Evolutionary conservation across 164 flowering plant species (phyloP).

Genomic region (Piper longum): DNA sequence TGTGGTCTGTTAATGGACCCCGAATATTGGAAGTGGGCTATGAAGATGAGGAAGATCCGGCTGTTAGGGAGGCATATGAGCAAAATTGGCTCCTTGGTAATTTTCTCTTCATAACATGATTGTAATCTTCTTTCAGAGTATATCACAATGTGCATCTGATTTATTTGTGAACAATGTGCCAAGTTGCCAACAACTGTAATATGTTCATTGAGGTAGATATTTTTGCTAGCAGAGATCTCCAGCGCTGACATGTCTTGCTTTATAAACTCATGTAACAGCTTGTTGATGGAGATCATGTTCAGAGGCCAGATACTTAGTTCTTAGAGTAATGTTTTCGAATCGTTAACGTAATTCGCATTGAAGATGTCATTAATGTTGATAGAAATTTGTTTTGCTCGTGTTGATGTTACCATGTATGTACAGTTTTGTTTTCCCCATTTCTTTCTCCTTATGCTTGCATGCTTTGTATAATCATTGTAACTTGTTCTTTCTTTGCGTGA

Average conservation of each 20-base stretch:
- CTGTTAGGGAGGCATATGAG: slow-evolving; percentile 93
- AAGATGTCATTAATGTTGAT: not conserved
- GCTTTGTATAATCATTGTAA: not conserved
- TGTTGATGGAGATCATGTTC: not conserved
- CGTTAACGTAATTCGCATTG: not conserved
- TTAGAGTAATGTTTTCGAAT: not conserved
- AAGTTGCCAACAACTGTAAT: too few species aligned
- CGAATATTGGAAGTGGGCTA: slow-evolving; percentile 80
- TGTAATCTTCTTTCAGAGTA: not conserved
- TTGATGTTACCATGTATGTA: not conserved
- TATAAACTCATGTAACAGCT: not conserved
- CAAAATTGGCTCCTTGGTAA: slow-evolving; percentile 84
- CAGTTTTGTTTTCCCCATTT: not conserved
- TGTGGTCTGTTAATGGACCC: slow-evolving; percentile 92
- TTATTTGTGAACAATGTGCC: not conserved
- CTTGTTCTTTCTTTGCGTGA: too few species aligned
- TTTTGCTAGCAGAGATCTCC: not conserved
- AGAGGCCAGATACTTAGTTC: not conserved
- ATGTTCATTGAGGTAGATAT: too few species aligned
- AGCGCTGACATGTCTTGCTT: not conserved
- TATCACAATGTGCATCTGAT: too few species aligned
- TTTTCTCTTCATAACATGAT: not conserved
- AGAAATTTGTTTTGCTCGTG: not conserved
- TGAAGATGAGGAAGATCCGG: slow-evolving; percentile 77
- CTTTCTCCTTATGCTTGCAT: not conserved